Evolutionary conservation across 1,139 yeast species (phyloP), one percentile per base, ranked within the genome.

Genomic region (Williopsis jadinii): DNA sequence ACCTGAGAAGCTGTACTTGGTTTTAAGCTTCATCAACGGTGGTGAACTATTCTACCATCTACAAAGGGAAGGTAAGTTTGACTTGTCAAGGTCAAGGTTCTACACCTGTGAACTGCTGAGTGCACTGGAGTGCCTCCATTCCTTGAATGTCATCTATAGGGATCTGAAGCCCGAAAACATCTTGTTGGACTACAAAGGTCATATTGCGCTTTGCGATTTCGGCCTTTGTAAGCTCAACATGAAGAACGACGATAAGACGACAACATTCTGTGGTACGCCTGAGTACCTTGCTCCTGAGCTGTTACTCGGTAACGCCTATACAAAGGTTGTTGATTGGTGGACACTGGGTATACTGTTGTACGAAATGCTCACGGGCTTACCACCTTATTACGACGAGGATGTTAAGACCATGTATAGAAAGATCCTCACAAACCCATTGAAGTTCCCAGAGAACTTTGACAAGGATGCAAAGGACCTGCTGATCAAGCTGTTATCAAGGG

Each of bases 321-420:
- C 97, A 8, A 78, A 95, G 61, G 82, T 85, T 55, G 97, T 92
- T 32, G 98, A 92, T 64, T 92, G 95, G 81, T 92, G 98, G 98
- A 92, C 97, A 1, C 70, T 92, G 50, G 98, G 98, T 31, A 92
- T 92, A 32, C 71, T 92, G 39, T 70, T 92, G 36, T 92, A 85
- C 61, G 98, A 92, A 62, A 92, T 92, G 98, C 74, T 94, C 49
- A 88, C 97, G 2, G 97, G 97, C 0, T 71, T 92, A 50, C 98
- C 98, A 9, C 97, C 97, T 37, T 92, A 88, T 60, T 92, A 86
- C 60, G 97, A 90, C 58, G 96, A 88, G 58, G 92, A 90, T 63
- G 84, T 84, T n/a, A 84, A 88, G 45, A 80, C 81, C 40, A 92
- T 92, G 98, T 92, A 92, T 67, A 80, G 86, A 58, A 92, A 90